Evolutionary conservation across 108 stramenopile species (phyloP).

Genomic region (Aureococcus anophagefferens): DNA sequence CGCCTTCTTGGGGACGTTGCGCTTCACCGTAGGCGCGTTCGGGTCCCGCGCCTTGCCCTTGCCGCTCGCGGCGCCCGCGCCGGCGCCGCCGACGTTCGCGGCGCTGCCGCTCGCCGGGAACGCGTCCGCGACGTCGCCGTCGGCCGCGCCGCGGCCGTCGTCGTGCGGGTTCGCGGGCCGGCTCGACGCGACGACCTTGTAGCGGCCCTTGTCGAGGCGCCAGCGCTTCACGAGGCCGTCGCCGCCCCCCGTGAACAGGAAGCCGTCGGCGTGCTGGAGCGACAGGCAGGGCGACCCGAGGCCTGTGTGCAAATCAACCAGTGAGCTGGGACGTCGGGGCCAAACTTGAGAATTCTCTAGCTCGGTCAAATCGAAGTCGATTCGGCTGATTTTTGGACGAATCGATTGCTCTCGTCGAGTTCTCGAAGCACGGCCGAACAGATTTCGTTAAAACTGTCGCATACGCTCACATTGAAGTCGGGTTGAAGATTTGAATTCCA

Average conservation of each 20-base stretch:
- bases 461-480: too few relatives aligned
- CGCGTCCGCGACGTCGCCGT: neutral
- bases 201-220: neutral
- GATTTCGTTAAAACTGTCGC: too few relatives aligned
- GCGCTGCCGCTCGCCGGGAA: neutral
- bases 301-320: too few relatives aligned
- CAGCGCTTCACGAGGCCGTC: constrained; percentile 1
- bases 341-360: too few relatives aligned
- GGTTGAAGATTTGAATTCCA: too few relatives aligned
- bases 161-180: neutral
- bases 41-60: neutral
- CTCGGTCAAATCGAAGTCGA: too few relatives aligned
- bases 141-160: neutral
- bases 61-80: neutral
- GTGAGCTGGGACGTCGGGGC: too few relatives aligned
- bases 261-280: neutral
- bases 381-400: too few relatives aligned
- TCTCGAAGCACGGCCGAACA: too few relatives aligned
- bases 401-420: too few relatives aligned
- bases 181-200: neutral
- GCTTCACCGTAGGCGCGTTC: neutral
- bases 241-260: neutral
- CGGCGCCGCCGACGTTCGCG: neutral
- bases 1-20: neutral
- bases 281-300: neutral